phyloP scores from a whole-genome alignment of 2,329 filamentous ascomycete species.

The Trichoderma endophyticum region DNA sequence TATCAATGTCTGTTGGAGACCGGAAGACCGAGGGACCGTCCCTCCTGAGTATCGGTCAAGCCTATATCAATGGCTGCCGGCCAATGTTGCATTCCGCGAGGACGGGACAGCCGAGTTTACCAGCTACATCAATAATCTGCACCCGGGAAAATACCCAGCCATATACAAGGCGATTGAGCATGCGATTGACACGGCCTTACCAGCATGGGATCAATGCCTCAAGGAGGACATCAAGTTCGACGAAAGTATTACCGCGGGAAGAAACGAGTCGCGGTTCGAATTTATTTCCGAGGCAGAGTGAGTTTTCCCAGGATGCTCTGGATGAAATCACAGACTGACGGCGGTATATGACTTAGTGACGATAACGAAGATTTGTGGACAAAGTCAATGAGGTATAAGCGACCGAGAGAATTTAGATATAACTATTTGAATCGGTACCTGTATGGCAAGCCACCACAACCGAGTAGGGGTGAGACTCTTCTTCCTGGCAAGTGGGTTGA shows the following conservation, averaged over 20 bases:
- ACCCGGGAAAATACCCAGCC: slow-evolving; percentile 29
- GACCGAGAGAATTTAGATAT: neutral
- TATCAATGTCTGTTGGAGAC: neutral
- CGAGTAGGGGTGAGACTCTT: neutral
- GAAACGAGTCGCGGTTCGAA: neutral
- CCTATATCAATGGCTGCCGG: slow-evolving; percentile 22
- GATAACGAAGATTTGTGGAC: neutral
- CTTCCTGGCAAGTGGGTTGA: slow-evolving; percentile 17
- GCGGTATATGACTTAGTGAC: neutral
- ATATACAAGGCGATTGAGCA: slow-evolving; percentile 36
- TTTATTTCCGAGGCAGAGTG: neutral
- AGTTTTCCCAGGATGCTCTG: neutral
- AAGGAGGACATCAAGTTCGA: neutral
- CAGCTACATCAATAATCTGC: slow-evolving; percentile 45
- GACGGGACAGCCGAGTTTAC: slow-evolving; percentile 33
- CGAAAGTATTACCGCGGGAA: neutral
- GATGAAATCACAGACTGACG: neutral
- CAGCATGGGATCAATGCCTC: slow-evolving; percentile 45
- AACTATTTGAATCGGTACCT: neutral
- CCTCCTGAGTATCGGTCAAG: slow-evolving; percentile 25
- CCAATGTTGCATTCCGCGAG: slow-evolving; percentile 39
- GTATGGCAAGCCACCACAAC: neutral
- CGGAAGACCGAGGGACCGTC: neutral
- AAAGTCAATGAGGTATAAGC: neutral
- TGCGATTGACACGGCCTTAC: slow-evolving; percentile 34